Evolutionary conservation across 2,329 filamentous ascomycete genomes (phyloP).

Genomic region (Gaeumannomyces sp.): DNA sequence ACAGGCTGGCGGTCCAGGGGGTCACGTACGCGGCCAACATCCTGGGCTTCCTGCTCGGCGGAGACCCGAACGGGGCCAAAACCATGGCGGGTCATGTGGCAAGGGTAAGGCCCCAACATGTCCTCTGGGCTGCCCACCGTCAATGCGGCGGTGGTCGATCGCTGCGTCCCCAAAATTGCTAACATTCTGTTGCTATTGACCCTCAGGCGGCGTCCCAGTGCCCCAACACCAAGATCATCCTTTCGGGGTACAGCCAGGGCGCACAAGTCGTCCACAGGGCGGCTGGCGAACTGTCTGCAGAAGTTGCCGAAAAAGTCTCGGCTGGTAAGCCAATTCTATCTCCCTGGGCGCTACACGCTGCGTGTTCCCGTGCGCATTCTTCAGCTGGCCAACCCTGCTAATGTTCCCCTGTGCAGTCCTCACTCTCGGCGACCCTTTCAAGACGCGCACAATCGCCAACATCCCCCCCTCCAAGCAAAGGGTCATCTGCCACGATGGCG

Average conservation of each 20-base stretch:
- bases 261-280: slow-evolving; percentile 16
- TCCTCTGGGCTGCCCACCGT: too few relatives aligned
- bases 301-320: neutral
- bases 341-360: neutral
- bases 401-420: neutral
- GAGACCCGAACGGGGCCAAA: slow-evolving; percentile 11
- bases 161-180: neutral
- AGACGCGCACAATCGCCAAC: neutral
- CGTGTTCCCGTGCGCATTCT: neutral
- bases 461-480: neutral
- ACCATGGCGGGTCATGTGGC: slow-evolving; percentile 18
- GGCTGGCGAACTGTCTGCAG: neutral
- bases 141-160: neutral
- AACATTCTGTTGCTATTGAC: neutral
- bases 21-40: slow-evolving; percentile 4
- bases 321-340: neutral
- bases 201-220: slow-evolving; percentile 24
- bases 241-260: slow-evolving; percentile 27
- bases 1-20: slow-evolving; percentile 6
- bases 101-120: neutral
- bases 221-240: slow-evolving; percentile 30
- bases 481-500: slow-evolving; percentile 4
- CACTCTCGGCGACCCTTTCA: slow-evolving; percentile 6
- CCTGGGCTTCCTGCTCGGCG: slow-evolving; percentile 3
- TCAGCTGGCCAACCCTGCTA: neutral